phyloP scores from a whole-genome alignment of 2,329 filamentous ascomycete species.

The Apiospora koreana region DNA sequence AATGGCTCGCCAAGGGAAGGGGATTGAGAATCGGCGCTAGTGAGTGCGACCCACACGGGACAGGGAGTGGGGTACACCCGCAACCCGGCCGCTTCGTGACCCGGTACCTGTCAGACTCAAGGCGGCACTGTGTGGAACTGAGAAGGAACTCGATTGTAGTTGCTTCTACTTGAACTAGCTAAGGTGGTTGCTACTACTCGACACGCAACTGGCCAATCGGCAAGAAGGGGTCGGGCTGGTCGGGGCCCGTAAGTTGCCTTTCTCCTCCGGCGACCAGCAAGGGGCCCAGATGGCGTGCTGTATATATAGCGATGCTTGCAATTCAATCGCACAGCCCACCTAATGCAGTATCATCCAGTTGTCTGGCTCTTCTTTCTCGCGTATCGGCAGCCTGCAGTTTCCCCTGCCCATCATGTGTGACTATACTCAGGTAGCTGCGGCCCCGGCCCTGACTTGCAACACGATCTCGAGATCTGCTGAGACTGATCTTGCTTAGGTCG shows the following conservation, averaged over 20 bases:
- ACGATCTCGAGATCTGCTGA: background rate
- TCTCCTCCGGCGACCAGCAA: background rate
- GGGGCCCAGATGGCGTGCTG: background rate
- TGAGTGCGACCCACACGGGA: background rate
- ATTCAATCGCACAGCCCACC: background rate
- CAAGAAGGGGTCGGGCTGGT: too few species aligned
- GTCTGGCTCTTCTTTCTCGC: background rate
- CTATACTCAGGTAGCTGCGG: constrained; percentile 31
- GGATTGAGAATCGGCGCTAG: background rate
- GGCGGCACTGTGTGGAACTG: background rate
- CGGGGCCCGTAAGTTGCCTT: too few species aligned
- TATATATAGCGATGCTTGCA: background rate
- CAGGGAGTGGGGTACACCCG: background rate
- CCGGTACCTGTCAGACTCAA: background rate
- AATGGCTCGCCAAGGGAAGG: background rate
- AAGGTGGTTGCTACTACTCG: too few species aligned
- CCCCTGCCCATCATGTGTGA: constrained; percentile 28
- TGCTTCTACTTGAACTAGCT: background rate
- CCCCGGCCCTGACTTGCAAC: background rate
- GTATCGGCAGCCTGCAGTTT: background rate
- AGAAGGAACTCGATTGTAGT: background rate
- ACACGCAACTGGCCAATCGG: too few species aligned
- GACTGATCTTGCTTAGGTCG: constrained; percentile 22
- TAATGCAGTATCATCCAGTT: background rate
- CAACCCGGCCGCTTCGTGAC: background rate